Base-by-base conservation (phyloP, 164 flowering plant species). In the Nymphaea thermarum region DNA sequence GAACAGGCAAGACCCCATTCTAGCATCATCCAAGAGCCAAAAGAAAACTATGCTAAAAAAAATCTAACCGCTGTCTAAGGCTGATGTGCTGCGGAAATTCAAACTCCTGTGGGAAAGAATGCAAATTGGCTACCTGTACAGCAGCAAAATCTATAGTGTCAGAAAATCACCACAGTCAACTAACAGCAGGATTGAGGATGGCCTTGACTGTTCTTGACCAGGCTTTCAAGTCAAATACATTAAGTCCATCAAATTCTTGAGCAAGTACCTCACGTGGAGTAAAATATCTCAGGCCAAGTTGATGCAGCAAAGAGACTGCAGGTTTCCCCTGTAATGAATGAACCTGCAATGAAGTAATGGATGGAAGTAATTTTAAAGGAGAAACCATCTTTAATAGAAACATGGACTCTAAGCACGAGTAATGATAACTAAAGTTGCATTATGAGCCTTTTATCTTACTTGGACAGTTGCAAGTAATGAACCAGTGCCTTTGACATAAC, bases 401-500 rank as follows among this genome's bases (percentile, higher is more conserved):
- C 10, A 45, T 45, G 53, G 53, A 5, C 53, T 45, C 53, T 5
- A 10, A 45, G 10, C 53, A 45, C 2, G 53, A 5, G 5, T 2
- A 45, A 45, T 10, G 5, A 5, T 45, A 45, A 45, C 10, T 10
- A 5, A 4, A 10, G 10, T 5, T 5, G 53, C 53, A 45, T 45
- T 5, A 45, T 45, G 1, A 5, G 10, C 5, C 53, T 45, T 45
- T 5, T 45, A 45, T 45, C 53, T 45, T 86, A 90, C 97, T 84
- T 79, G 81, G n/a, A 73, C 65, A 63, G 91, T 83, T 63, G 95
- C 89, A 82, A 94, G 78, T 72, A 91, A 87, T 36, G 99, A 91
- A 18, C 99, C 99, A 62, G 98, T 94, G 11, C 98, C 99, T 85
- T 94, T 94, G 68, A 94, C 91, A 68, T 91, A 94, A 55, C 98